Percentiles rank a stretch among this genome's conserved stretches.
Conservation (phyloP, 75 land plant genomes). For the Ceratopteris richardii region DNA sequence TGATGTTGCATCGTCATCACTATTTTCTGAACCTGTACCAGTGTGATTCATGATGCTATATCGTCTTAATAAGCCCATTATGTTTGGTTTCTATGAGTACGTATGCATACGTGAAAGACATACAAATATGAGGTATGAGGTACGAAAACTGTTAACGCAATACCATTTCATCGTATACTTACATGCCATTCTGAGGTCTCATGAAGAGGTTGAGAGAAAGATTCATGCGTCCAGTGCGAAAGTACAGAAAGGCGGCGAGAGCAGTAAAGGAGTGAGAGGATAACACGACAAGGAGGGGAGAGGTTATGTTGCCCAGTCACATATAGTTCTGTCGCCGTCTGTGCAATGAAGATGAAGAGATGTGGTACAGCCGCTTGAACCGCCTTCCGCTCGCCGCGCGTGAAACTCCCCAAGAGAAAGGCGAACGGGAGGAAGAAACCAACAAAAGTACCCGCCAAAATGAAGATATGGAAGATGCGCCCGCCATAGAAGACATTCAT, state of each 20-base stretch:
- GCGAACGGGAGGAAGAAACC: conserved; percentile 61
- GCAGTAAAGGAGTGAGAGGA: conserved; percentile 72
- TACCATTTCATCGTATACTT: too few species aligned
- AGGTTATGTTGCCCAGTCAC: conserved; percentile 19
- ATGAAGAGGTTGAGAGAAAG: too few species aligned
- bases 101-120: too few species aligned
- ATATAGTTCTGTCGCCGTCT: conserved; percentile 58
- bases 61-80: too few species aligned
- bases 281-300: conserved; percentile 51
- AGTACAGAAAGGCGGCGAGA: conserved; percentile 52
- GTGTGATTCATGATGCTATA: too few species aligned
- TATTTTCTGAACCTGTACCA: too few species aligned
- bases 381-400: conserved; percentile 44
- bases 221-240: conserved; percentile 35
- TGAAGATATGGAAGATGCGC: conserved; percentile 22
- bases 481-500: conserved; percentile 21
- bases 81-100: too few species aligned
- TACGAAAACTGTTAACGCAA: too few species aligned
- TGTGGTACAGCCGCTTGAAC: conserved; percentile 67
- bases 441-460: conserved; percentile 29
- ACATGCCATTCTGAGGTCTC: too few species aligned
- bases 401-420: conserved; percentile 47
- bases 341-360: conserved; percentile 49
- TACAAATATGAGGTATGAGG: too few species aligned
- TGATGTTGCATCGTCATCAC: too few species aligned